Evolutionary conservation across 106 monocot species (phyloP), one percentile per base, ranked within the genome.

Genomic region (Dendrobium huoshanense): DNA sequence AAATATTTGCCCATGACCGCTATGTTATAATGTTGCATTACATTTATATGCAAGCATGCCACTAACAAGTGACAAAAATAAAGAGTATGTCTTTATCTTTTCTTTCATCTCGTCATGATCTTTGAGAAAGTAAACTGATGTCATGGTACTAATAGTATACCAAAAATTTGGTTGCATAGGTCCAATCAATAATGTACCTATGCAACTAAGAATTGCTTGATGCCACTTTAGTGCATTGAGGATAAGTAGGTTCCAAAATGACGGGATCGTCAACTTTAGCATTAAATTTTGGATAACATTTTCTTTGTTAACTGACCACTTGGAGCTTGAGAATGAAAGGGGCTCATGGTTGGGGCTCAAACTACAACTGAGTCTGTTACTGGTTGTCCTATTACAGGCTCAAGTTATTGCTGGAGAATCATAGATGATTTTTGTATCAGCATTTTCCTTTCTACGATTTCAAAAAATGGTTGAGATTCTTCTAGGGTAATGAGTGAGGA

Each of bases 401-500:
- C 25, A 4, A 0, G 44, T 8, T 8, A 44, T 27, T 8, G 11
- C 7, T 0, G 67, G 67, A 22, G 67, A 67, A n/a, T n/a, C 9
- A 9, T 22, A 10, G 67, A 9, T 9, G 5, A 25, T 22, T 7
- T 22, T 67, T 67, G 25, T 18, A 20, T 65, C 65, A 24, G 17
- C n/a, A 20, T 20, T 65, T 20, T 65, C n/a, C n/a, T 65, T 65
- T 18, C n/a, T 4, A 17, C 2, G 55, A 2, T 33, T 33, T 55
- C 16, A 16, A 9, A 55, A 55, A 10, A 55, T 0, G 55, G 9
- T 55, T 51, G 51, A 51, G 55, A 10, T 55, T 86, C 73, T 65
- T 85, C 78, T 7, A 78, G 43, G 58, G 73, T 70, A 9, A 85
- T 58, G 24, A 88, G 82, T 15, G 85, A 80, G 2, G 88, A 70